Percentiles rank a stretch among this genome's conserved stretches.
Evolutionary conservation across 2,329 filamentous ascomycete genomes (phyloP).

Genomic region (Penicillium concentricum): DNA sequence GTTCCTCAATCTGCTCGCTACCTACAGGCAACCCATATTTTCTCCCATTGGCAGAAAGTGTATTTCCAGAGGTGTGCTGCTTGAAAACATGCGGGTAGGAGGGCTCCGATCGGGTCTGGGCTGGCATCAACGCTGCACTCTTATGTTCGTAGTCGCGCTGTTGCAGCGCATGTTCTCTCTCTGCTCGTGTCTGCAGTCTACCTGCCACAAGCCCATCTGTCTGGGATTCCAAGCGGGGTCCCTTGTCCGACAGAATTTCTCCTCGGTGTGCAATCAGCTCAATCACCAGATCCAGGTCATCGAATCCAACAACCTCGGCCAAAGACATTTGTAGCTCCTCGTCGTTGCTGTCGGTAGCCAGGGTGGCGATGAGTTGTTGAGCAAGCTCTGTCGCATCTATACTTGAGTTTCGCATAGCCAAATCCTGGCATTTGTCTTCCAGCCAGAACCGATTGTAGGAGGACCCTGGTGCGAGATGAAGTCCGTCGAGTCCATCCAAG

Average conservation of each 20-base stretch:
- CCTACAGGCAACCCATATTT: conserved; percentile 80
- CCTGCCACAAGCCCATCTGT: conserved; percentile 49
- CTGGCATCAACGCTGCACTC: conserved; percentile 66
- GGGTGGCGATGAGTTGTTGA: conserved; percentile 71
- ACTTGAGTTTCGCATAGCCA: conserved; percentile 64
- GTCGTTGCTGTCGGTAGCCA: conserved; percentile 69
- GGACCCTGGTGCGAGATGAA: conserved; percentile 28
- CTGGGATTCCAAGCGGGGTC: conserved; percentile 31
- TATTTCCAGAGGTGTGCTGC: conserved; percentile 78
- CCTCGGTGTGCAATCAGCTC: conserved; percentile 78
- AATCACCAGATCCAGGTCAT: conserved; percentile 88
- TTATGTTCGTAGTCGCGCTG: conserved; percentile 82
- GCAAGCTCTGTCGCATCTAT: conserved; percentile 69
- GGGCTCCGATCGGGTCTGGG: conserved; percentile 67
- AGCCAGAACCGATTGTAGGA: conserved; percentile 70
- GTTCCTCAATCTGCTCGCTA: conserved; percentile 66
- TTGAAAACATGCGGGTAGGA: conserved; percentile 95
- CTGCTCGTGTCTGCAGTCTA: conserved; percentile 68
- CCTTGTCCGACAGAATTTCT: conserved; percentile 57
- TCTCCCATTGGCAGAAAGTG: conserved; percentile 72
- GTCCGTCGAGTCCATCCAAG: conserved; percentile 48
- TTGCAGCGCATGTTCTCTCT: conserved; percentile 76
- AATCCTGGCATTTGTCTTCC: conserved; percentile 61
- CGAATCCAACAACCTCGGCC: conserved; percentile 87
- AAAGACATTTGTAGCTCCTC: conserved; percentile 89